Evolutionary conservation across 2,329 filamentous ascomycete species (phyloP), one percentile per base, ranked within the genome.

Genomic region (Beauveria caledonica): DNA sequence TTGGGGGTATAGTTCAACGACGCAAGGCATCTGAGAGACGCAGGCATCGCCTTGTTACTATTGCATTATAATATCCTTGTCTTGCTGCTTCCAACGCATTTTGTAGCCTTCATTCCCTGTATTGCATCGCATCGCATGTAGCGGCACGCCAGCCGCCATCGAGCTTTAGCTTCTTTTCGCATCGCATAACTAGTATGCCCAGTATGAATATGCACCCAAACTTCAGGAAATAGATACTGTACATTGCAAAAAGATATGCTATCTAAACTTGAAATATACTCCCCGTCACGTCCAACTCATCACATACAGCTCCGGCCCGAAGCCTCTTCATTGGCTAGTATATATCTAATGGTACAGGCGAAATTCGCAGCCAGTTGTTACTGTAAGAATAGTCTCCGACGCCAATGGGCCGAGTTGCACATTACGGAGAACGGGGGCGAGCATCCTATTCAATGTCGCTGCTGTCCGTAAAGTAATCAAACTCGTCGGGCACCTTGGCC

Each of bases 401-500:
- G 21, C 17, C 25, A 23, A 27, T 15, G 7, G 8, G 9, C 13
- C n/a, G 21, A 27, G 19, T 19, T 29, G 39, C 48, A 39, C 39
- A 52, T 23, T 6, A 56, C 23, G 23, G 23, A 23, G 17, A 39
- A 49, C 52, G 17, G 25, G 23, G 10, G 23, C 49, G 10, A 46
- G 45, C 39, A 39, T 40, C 40, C 52, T 63, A 63, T 23, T 79
- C 77, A 17, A 78, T 74, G 36, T 79, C 78, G 49, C 84, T 85
- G 2, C 78, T 81, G 58, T 90, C 88, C 5, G 86, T 86, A 67
- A 87, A 86, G 72, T 94, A 92, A 63, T 93, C 88, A 73, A 94
- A 94, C 56, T 90, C 86, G 11, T 77, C 76, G 5, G 90, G 90
- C 7, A 84, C 72, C 42, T 81, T 76, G 2, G 90, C 90, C 70